Evolutionary conservation across 2,329 filamentous ascomycete species (phyloP), one percentile per base, ranked within the genome.

Genomic region (Colletotrichum theobromicola): DNA sequence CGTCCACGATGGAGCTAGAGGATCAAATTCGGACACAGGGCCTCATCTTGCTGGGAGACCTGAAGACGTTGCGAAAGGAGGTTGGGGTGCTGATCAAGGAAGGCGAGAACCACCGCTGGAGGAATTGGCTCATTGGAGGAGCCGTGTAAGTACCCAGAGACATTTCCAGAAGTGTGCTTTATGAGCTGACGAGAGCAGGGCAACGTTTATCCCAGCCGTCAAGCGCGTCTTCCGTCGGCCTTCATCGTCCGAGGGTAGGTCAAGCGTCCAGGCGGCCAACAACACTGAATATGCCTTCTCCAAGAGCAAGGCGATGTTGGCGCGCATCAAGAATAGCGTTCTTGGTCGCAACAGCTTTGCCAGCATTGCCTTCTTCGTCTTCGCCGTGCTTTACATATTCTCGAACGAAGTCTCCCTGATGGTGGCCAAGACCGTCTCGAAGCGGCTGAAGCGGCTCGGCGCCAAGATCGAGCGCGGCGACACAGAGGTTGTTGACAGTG

Each of bases 261-360:
- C 30, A 50, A 67, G 42, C 60, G 15, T 62, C 13, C 42, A 50
- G n/a, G 80, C 85, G 1, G 79, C 86, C 75, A 91, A 89, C 79
- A 85, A 88, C 76, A 92, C 90, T 30, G 90, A 91, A 82, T 89
- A 91, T 78, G 90, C 90, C 34, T 91, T 90, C 79, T 82, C 80
- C 30, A 85, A 84, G 77, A 89, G 88, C 80, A 87, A 86, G 80
- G 83, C 84, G 4, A 84, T 91, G 6, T 81, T 91, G 32, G 77
- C 84, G 5, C 86, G 89, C 66, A 89, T 91, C 78, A 83, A 87
- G 68, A 81, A 83, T 60, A 84, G 85, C 8, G 79, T 89, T 2
- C 81, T 85, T 12, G 85, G 88, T 6, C 84, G 83, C 16, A 86
- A 86, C 16, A 79, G 84, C 3, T 79, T 90, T 30, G 89, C 89